Evolutionary conservation across 163 green algal genomes (phyloP), one percentile per base, ranked within the genome.

Genomic region (Chloroidium sp.): DNA sequence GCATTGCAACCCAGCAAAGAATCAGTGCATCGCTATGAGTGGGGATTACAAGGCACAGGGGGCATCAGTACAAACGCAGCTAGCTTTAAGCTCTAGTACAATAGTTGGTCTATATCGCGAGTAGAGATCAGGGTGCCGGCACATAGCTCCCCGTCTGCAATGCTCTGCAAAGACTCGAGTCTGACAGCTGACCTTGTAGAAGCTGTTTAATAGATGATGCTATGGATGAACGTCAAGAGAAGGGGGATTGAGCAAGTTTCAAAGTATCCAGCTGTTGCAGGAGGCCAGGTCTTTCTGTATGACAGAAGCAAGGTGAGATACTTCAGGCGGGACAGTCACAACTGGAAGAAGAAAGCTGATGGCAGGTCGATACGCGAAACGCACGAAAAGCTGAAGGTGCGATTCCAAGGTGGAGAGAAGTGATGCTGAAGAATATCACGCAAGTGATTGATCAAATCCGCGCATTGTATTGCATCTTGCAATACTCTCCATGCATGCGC

Each of bases 341-440:
- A 86, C 58, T 95, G 92, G 92, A 78, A 85, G 1, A 95, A 93
- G 81, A 95, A 95, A 83, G 36, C 79, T 12, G 92, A 95, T 64
- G 87, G 87, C 10, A 92, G 89, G 78, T 92, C 92, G 2, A 87
- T 95, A 4, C 76, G 81, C 58, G 92, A 95, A 82, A 93, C 92
- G 69, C 92, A 95, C 74, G 92, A 94, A 76, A 94, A 93, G 83
- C 89, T 95, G 12, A 92, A 91, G 84, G 84, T 87, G 4, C 4
- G 59, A 0, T 58, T 61, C 57, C 13, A 36, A 36, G 36, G 36
- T 36, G 36, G 36, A 36, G 36, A 36, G 36, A 36, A 36, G 36
- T 36, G 36, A 36, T 36, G 36, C 36, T 36, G 36, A 36, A 36
- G 36, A 36, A 36, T 36, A 36, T 36, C 36, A 36, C 36, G 36